Base-by-base conservation (phyloP, 305 asterid species). In the Fraxinus sp. region DNA sequence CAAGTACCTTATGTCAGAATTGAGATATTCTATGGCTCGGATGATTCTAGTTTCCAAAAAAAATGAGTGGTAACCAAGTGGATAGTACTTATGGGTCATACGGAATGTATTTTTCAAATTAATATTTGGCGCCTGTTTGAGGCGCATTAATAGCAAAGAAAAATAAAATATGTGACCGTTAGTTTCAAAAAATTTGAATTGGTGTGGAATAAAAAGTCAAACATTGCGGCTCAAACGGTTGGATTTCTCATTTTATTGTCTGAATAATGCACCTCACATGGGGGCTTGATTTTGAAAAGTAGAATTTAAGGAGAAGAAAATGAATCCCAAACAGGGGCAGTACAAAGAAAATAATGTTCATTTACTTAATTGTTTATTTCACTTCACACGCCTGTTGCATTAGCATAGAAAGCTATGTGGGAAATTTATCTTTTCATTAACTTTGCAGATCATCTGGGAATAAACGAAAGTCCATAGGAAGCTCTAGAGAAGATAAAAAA, bases 391-490 rank as follows among this genome's bases (percentile, higher is more conserved):
- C 30, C 30, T 59, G 70, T 20, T 59, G 70, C 70, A 2, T 59
- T 20, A 59, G 70, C 70, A 59, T 59, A 59, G 13, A 7, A 59
- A 59, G 70, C 70, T 59, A 20, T 59, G 14, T 2, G 10, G 28
- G 28, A 59, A 4, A 0, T 59, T 59, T 22, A 59, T 59, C 37
- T 28, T 11, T 28, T 30, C 75, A 68, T 68, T 68, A 26, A 68
- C 75, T 71, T 32, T 32, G 76, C 76, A 71, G 76, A 71, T 71
- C 41, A 71, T 30, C 76, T 30, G 46, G 41, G 76, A 30, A 6
- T 7, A 71, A 71, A 71, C 9, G 76, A 22, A 71, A 32, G 22
- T 71, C 46, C 8, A 8, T 14, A 33, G 76, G 43, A 71, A 71
- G 41, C 46, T 71, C 41, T 32, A 71, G 76, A 33, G 43, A 71